Base-by-base conservation (phyloP, 2,329 filamentous ascomycete species). In the Knoxdaviesia capensis region DNA sequence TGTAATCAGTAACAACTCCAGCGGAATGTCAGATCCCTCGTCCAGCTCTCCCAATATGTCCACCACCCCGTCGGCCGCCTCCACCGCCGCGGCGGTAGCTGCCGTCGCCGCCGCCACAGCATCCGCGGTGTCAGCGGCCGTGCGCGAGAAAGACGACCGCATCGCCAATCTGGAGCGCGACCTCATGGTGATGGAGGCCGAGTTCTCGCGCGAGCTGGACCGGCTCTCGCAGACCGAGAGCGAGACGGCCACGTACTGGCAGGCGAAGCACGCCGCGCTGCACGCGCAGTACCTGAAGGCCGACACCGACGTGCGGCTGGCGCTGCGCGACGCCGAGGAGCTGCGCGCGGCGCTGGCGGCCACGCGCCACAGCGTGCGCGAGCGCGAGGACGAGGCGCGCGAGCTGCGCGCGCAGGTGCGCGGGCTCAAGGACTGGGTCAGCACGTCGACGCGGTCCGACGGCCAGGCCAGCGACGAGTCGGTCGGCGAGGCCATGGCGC, bases 351-450 rank as follows among this genome's bases (percentile, higher is more conserved):
- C 63, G 20, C 66, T 62, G 56, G 67, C 67, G 39, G 56, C 60
- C 45, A 54, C 68, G 40, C 59, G 62, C 46, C 57, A 58, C 6
- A 61, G 69, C 46, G 49, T 71, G 7, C 55, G 58, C 10, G 60
- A 58, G 41, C 60, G 62, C n/a, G 73, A 79, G 42, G 67, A 69
- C 29, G 71, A 78, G 55, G 63, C 72, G 41, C 60, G 62, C n/a
- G 73, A 79, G 42, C 56, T 80, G 45, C 59, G 69, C 42, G 61
- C 63, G 3, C 78, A 83, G 56, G 66, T 83, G 0, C 57, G 71
- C 7, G 77, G 76, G 2, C 60, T 84, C 45, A 84, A 84, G 62
- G 74, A 75, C 49, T 82, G 72, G 61, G 77, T 84, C 44, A 80
- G 78, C 50, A 71, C 68, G 28, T 73, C 71, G 47, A 80, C 77